Evolutionary conservation across 2,329 filamentous ascomycete genomes (phyloP).

Genomic region (Cercospora citrullina): DNA sequence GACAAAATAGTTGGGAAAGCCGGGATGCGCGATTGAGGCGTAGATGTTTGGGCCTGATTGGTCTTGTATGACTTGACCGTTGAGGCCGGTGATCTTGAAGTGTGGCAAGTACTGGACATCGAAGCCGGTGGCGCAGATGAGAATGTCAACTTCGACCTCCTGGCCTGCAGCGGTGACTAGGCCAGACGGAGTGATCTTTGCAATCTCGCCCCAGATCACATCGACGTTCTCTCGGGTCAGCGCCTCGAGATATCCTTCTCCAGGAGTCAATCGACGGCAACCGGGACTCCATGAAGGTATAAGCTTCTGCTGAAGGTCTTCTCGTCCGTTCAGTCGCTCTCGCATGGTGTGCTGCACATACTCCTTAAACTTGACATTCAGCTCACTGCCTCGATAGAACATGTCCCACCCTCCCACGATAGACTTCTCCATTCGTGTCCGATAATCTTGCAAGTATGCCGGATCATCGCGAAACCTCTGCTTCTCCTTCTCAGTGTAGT

Average conservation of each 20-base stretch:
- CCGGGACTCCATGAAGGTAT: conserved; percentile 65
- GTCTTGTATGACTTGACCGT: conserved; percentile 33
- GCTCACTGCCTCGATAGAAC: conserved; percentile 25
- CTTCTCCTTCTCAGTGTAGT: conserved; percentile 38
- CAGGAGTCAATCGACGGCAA: conserved; percentile 62
- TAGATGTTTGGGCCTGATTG: conserved; percentile 32
- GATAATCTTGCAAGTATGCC: conserved; percentile 37
- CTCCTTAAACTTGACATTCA: conserved; percentile 24
- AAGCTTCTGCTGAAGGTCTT: conserved; percentile 57
- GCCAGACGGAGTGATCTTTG: conserved; percentile 28
- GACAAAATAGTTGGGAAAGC: conserved; percentile 40
- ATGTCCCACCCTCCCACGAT: conserved; percentile 30
- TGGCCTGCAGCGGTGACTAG: conserved; percentile 27
- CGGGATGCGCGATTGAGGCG: conserved; percentile 32
- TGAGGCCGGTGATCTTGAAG: conserved; percentile 42
- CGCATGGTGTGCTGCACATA: conserved; percentile 46
- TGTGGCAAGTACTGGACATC: conserved; percentile 35
- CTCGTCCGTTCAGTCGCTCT: conserved; percentile 54
- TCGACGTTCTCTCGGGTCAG: conserved; percentile 33
- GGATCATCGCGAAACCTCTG: conserved; percentile 36
- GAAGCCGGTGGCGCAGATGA: conserved; percentile 25
- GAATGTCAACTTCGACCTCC: conserved; percentile 32
- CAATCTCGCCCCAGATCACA: conserved; percentile 30
- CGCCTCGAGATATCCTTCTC: conserved; percentile 43
- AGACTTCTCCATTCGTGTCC: conserved; percentile 38